A percentile compares a stretch with the other conserved stretches of the same genome.
Conservation (phyloP, 306 rosid genomes). For the Herpetospermum pedunculosum region DNA sequence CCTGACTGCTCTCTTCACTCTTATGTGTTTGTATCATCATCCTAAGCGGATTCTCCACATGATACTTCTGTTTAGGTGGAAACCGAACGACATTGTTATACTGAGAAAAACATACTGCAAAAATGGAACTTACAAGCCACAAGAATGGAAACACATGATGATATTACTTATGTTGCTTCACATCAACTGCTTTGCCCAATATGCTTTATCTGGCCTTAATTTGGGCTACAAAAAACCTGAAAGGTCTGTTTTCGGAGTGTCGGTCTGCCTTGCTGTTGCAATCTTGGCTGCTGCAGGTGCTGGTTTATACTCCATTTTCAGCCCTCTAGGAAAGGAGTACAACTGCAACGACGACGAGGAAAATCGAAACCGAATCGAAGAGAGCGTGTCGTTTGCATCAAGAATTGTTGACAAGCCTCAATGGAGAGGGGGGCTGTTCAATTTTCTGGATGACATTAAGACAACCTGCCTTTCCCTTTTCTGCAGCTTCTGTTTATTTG, state of each 20-base stretch:
- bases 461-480: slow-evolving; percentile 21
- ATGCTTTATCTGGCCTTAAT: slow-evolving; percentile 53
- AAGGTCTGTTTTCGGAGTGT: slow-evolving; percentile 36
- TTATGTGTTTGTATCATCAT: slow-evolving; percentile 51
- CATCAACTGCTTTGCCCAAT: slow-evolving; percentile 49
- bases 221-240: slow-evolving; percentile 29
- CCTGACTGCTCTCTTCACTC: slow-evolving; percentile 57
- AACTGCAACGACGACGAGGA: slow-evolving; percentile 21
- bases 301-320: slow-evolving; percentile 27
- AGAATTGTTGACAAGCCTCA: slow-evolving; percentile 28
- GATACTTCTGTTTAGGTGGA: slow-evolving; percentile 45
- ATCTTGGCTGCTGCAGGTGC: slow-evolving; percentile 39
- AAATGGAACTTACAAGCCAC: slow-evolving; percentile 41
- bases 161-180: slow-evolving; percentile 40
- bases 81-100: slow-evolving; percentile 22
- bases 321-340: slow-evolving; percentile 51
- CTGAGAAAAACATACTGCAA: slow-evolving; percentile 35
- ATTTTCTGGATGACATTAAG: slow-evolving; percentile 25
- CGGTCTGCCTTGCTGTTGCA: slow-evolving; percentile 33
- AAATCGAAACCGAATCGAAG: slow-evolving; percentile 13
- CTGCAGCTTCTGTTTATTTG: slow-evolving; percentile 36
- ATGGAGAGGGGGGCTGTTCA: slow-evolving; percentile 47
- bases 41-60: slow-evolving; percentile 40
- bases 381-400: slow-evolving; percentile 19
- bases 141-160: slow-evolving; percentile 37